Conservation (phyloP, 2,329 filamentous ascomycete genomes). For the Talaromyces albobiverticillius region DNA sequence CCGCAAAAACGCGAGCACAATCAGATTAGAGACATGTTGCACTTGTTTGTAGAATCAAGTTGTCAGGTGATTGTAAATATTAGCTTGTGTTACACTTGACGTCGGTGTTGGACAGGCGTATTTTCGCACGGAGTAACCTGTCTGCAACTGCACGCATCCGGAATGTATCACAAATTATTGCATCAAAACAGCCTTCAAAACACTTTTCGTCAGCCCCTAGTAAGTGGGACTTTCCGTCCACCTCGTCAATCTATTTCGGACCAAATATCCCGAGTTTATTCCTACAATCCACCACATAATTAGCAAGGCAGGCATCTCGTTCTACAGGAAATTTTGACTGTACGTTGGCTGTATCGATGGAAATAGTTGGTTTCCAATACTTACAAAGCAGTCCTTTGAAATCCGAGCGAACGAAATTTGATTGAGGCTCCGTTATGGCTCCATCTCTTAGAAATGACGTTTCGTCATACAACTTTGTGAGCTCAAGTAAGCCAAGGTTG, state of each 20-base stretch:
- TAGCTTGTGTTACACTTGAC: not conserved
- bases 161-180: not conserved
- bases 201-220: too few species aligned
- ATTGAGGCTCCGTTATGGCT: conserved; percentile 1
- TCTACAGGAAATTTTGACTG: not conserved
- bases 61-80: not conserved
- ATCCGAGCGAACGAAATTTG: not conserved
- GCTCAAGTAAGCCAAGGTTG: conserved; percentile 31
- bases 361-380: not conserved
- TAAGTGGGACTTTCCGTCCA: not conserved
- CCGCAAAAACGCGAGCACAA: not conserved
- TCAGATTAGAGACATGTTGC: not conserved
- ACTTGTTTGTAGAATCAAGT: not conserved
- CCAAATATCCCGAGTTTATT: too few species aligned
- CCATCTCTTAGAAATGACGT: conserved; percentile 9
- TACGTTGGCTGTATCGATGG: not conserved
- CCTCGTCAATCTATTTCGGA: not conserved
- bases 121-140: too few species aligned
- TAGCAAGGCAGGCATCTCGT: too few species aligned
- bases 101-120: not conserved
- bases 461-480: conserved; percentile 1
- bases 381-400: not conserved
- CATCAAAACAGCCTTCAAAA: not conserved
- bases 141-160: not conserved
- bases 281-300: too few species aligned